Evolutionary conservation across 1,139 yeast genomes (phyloP).

Genomic region (Debaryomyces robertsiae): DNA sequence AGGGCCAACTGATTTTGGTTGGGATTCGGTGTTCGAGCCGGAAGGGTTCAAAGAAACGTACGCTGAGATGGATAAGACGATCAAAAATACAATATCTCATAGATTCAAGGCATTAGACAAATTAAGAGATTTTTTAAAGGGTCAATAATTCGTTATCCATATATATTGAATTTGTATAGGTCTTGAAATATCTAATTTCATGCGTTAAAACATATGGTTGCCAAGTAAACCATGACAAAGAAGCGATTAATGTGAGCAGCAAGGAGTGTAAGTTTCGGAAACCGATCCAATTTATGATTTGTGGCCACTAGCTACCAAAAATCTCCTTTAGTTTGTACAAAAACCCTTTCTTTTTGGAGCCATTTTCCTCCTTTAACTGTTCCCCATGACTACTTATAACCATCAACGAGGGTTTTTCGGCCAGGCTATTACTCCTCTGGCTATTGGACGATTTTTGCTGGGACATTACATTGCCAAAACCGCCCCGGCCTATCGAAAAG

Average conservation of each 20-base stretch:
- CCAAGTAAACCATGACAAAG: not conserved
- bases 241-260: too few species aligned
- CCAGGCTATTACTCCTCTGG: conserved; percentile 14
- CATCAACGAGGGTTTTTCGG: conserved; percentile 20
- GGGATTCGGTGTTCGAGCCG: conserved; percentile 93
- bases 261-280: too few species aligned
- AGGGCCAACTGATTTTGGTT: conserved; percentile 85
- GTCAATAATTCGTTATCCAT: conserved; percentile 16
- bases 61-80: conserved; percentile 84
- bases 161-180: not conserved
- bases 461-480: conserved; percentile 50
- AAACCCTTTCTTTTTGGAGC: conserved; percentile 28
- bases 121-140: conserved; percentile 58
- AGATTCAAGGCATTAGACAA: conserved; percentile 80
- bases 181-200: conserved; percentile 1
- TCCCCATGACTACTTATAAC: conserved; percentile 31
- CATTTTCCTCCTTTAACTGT: conserved; percentile 14
- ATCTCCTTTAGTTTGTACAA: conserved; percentile 35
- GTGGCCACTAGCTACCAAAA: conserved; percentile 17
- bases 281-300: too few species aligned
- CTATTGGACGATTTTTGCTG: conserved; percentile 16
- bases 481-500: conserved; percentile 50
- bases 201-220: conserved; percentile 3
- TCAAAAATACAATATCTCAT: conserved; percentile 84
- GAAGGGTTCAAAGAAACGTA: conserved; percentile 69